These are phyloP conservation scores for Bretschneidera sinensis DNA, from an alignment of 345 rosid species.

Conservation along the genomic window DNA sequence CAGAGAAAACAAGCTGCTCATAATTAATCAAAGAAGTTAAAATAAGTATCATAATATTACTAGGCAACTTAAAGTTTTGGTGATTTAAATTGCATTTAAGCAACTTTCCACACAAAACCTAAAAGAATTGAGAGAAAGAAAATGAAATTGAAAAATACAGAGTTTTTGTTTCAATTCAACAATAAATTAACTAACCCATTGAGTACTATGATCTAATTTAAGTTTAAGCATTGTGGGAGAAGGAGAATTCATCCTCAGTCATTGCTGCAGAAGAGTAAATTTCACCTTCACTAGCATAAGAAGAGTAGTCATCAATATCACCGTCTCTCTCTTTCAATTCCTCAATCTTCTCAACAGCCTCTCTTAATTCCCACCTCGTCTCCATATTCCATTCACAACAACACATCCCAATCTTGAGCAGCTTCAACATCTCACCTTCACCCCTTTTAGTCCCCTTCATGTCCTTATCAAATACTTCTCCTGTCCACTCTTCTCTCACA, in stretches of 20 bases:
- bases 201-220: background rate
- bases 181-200: too few relatives aligned
- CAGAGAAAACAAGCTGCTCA: too few relatives aligned
- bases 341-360: slow-evolving; percentile 49
- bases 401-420: slow-evolving; percentile 78
- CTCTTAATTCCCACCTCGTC: slow-evolving; percentile 61
- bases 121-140: too few relatives aligned
- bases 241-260: slow-evolving; percentile 35
- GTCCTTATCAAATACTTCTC: slow-evolving; percentile 78
- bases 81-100: too few relatives aligned
- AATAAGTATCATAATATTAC: too few relatives aligned
- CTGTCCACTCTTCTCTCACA: slow-evolving; percentile 76
- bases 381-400: slow-evolving; percentile 77
- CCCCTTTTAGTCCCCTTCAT: slow-evolving; percentile 56
- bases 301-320: slow-evolving; percentile 49
- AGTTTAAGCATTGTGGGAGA: background rate
- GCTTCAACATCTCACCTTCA: slow-evolving; percentile 70
- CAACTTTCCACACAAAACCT: too few relatives aligned
- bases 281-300: slow-evolving; percentile 55
- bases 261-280: slow-evolving; percentile 47
- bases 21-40: too few relatives aligned
- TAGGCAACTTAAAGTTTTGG: too few relatives aligned
- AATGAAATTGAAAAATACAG: too few relatives aligned
- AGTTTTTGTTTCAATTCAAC: too few relatives aligned
- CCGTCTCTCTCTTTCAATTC: slow-evolving; percentile 49